A percentile compares a stretch with the other conserved stretches of the same genome.
Evolutionary conservation across 805 yeast species (phyloP).

Genomic region (Barnettozyma wickerhamii): DNA sequence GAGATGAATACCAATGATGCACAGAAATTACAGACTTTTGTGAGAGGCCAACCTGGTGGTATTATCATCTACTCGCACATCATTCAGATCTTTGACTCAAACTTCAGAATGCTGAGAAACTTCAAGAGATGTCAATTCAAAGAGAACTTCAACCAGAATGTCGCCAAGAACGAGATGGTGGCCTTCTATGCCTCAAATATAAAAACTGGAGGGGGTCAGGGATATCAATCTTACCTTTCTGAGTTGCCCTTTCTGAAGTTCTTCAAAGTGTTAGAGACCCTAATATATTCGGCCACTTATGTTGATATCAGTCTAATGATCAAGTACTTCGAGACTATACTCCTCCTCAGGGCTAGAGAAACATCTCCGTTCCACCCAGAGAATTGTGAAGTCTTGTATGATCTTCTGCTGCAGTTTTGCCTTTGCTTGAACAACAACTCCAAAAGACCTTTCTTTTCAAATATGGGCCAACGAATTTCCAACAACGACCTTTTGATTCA

Average conservation of each 20-base stretch:
- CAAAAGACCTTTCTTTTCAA: slow-evolving; percentile 1
- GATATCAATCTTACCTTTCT: slow-evolving; percentile 8
- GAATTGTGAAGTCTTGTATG: slow-evolving; percentile 39
- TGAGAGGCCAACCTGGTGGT: slow-evolving; percentile 20
- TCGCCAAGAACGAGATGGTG: slow-evolving; percentile 12
- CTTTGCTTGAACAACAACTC: slow-evolving; percentile 13
- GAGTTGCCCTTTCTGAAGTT: slow-evolving; percentile 13
- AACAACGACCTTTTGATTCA: slow-evolving; percentile 3
- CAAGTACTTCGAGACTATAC: slow-evolving; percentile 9
- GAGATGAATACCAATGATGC: neutral
- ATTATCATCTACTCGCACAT: slow-evolving; percentile 21
- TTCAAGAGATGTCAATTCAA: slow-evolving; percentile 15
- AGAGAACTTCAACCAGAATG: slow-evolving; percentile 6
- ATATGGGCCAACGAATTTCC: neutral
- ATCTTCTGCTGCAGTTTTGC: slow-evolving; percentile 28
- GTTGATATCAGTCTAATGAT: neutral
- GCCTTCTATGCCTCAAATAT: slow-evolving; percentile 12
- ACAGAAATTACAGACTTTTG: neutral
- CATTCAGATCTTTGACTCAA: slow-evolving; percentile 19
- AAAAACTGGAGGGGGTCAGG: slow-evolving; percentile 1
- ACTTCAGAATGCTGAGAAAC: slow-evolving; percentile 16
- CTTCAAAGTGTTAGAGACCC: slow-evolving; percentile 9
- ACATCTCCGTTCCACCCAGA: slow-evolving; percentile 34
- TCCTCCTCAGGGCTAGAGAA: slow-evolving; percentile 31
- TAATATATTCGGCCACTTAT: slow-evolving; percentile 2